Evolutionary conservation across 257 asterid species (phyloP), one percentile per base, ranked within the genome.

Genomic region (Paulownia fortunei): DNA sequence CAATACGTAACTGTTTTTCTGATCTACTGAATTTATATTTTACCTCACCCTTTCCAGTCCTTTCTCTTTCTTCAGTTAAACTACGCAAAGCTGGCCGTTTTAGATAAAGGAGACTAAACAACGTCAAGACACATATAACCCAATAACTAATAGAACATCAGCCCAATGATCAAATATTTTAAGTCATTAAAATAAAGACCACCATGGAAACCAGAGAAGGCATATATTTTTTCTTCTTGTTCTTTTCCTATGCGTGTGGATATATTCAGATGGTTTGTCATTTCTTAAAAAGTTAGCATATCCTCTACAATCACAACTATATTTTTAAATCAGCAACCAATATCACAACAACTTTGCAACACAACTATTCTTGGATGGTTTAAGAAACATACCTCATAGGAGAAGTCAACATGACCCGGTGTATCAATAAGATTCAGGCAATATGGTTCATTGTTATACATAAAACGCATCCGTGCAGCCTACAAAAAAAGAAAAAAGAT

Each of bases 351-450:
- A 30, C 58, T 51, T 51, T 30, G 54, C 36, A 66, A 39, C 8
- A 69, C 7, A 47, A 67, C 16, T 37, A 16, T 9, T 77, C 23
- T 61, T 64, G 27, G 75, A 46, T 24, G 51, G 58, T 64, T 52
- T 39, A 42, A 70, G 70, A 79, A 70, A 77, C 80, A 72, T 90
- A 93, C 98, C 98, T 96, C 99, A 80, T 96, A 96, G n/a, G 99
- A 96, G 91, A 96, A 96, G 86, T 96, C 99, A 67, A 96, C 99
- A 73, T 96, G 99, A 49, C 99, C 99, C 6, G 99, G 99, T 69
- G 99, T 96, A 72, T 96, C 99, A 64, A 96, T 96, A 64, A 96
- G 99, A 83, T 96, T 96, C 83, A 96, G 89, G 87, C 98, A 93
- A 83, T 92, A 90, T 67, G 98, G 89, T 84, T 90, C 91, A 72